Evolutionary conservation across 2,329 filamentous ascomycete species (phyloP), one percentile per base, ranked within the genome.

Genomic region (Calycina herbarum): DNA sequence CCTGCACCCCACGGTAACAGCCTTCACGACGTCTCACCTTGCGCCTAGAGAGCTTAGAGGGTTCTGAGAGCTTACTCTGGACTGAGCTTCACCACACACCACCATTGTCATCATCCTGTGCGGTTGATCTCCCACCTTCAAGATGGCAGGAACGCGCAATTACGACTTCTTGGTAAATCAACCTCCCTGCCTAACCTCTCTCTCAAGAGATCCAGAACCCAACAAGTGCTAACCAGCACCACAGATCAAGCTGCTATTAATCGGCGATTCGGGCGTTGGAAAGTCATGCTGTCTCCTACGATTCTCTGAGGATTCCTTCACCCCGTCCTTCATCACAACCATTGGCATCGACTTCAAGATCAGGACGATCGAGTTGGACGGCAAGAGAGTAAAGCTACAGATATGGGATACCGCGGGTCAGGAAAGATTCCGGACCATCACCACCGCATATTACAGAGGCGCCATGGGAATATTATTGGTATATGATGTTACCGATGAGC

Each of bases 331-430:
- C 86, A 99, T 99, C 83, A 98, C 95, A 69, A 99, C 95, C 69
- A 99, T 99, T 81, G 95, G 95, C 73, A 98, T 99, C 83, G 95
- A 99, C 82, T 99, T 99, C 85, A 99, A 99, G 86, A 99, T 99
- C 78, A 88, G 95, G 73, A 99, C 95, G 71, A 99, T 99, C 82
- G 95, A 99, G 82, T 85, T 99, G 73, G 95, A 99, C 81, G 94
- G 94, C 78, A 99, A 99, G 87, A 88, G 94, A 69, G 95, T 99
- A 76, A 99, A 99, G 86, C 83, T 99, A 78, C 95, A 99, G 84
- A 99, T 99, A 81, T 99, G 95, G 95, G 95, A 99, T 78, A 99
- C 95, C 31, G 95, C 95, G 63, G 95, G 95, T 64, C 95, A 99
- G 81, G 95, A 99, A 82, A 91, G 95, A 69, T 99, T 99, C 86